phyloP scores from a whole-genome alignment of 495 filamentous ascomycete genomes.

The Evernia prunastri region DNA sequence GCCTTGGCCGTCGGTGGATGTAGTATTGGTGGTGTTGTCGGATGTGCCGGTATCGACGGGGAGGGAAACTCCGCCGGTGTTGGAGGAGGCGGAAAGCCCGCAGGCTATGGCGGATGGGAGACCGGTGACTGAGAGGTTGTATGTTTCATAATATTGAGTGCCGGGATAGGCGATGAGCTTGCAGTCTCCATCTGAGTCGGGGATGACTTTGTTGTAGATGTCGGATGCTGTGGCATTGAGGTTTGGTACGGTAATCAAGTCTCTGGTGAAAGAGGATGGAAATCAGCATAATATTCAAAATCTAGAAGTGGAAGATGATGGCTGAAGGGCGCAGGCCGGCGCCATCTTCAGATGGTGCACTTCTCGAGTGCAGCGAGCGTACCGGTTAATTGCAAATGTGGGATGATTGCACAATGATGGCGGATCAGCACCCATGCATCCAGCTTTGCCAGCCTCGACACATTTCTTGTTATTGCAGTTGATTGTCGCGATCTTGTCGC shows the following conservation, averaged over 20 bases:
- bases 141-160: conserved; percentile 3
- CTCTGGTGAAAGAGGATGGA: conserved; percentile 2
- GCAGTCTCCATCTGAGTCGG: conserved; percentile 10
- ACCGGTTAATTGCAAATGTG: conserved; percentile 15
- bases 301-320: background rate
- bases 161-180: conserved; percentile 15
- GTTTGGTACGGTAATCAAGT: conserved; percentile 11
- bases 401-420: conserved; percentile 11
- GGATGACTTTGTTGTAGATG: conserved; percentile 19
- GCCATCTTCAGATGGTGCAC: background rate
- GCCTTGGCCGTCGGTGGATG: conserved; percentile 15
- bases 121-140: conserved; percentile 7
- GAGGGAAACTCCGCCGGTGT: background rate
- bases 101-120: conserved; percentile 16
- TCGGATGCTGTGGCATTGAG: conserved; percentile 9
- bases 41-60: background rate
- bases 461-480: conserved; percentile 16
- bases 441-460: conserved; percentile 7
- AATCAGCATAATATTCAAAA: background rate
- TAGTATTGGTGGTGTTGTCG: background rate
- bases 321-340: too few species aligned
- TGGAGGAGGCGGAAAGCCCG: background rate
- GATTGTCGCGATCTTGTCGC: conserved; percentile 15
- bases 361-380: background rate
- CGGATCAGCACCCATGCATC: conserved; percentile 9